Evolutionary conservation across 2,329 filamentous ascomycete genomes (phyloP).

Genomic region (Diaporthe capsici): DNA sequence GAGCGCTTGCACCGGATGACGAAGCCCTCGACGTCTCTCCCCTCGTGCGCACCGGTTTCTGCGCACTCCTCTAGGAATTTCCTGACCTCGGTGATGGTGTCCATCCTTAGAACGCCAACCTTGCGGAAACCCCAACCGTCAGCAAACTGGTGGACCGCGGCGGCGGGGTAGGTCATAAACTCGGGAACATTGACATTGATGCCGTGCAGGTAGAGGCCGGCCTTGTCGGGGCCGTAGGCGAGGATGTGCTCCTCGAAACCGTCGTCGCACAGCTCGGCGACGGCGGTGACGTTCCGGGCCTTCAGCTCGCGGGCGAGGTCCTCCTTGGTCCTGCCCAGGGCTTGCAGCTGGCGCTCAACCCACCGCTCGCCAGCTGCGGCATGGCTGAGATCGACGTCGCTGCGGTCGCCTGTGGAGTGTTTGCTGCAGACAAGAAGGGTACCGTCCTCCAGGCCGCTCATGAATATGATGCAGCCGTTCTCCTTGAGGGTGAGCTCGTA

Average conservation of each 20-base stretch:
- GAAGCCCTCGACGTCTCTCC: slow-evolving; percentile 95
- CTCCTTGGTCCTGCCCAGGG: slow-evolving; percentile 81
- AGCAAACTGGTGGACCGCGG: slow-evolving; percentile 90
- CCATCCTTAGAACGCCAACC: slow-evolving; percentile 82
- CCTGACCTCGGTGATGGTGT: slow-evolving; percentile 81
- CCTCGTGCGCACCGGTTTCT: slow-evolving; percentile 90
- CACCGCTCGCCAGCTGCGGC: slow-evolving; percentile 86
- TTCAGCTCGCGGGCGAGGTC: slow-evolving; percentile 85
- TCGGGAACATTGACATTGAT: slow-evolving; percentile 96
- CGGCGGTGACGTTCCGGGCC: slow-evolving; percentile 89
- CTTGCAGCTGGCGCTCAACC: slow-evolving; percentile 83
- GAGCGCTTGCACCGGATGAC: slow-evolving; percentile 89
- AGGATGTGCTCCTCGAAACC: slow-evolving; percentile 97
- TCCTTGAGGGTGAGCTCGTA: slow-evolving; percentile 98
- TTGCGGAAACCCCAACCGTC: slow-evolving; percentile 95
- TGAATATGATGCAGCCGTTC: slow-evolving; percentile 99
- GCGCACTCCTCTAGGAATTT: slow-evolving; percentile 86
- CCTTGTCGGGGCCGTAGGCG: slow-evolving; percentile 84
- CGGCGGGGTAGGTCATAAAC: slow-evolving; percentile 88
- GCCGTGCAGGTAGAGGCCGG: slow-evolving; percentile 94
- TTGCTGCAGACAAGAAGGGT: slow-evolving; percentile 98
- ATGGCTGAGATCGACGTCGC: slow-evolving; percentile 82
- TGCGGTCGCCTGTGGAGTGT: slow-evolving; percentile 90
- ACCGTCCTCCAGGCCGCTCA: slow-evolving; percentile 90
- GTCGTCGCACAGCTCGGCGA: slow-evolving; percentile 97